Conservation (phyloP, 306 rosid species). For the Aeschynomene evenia region DNA sequence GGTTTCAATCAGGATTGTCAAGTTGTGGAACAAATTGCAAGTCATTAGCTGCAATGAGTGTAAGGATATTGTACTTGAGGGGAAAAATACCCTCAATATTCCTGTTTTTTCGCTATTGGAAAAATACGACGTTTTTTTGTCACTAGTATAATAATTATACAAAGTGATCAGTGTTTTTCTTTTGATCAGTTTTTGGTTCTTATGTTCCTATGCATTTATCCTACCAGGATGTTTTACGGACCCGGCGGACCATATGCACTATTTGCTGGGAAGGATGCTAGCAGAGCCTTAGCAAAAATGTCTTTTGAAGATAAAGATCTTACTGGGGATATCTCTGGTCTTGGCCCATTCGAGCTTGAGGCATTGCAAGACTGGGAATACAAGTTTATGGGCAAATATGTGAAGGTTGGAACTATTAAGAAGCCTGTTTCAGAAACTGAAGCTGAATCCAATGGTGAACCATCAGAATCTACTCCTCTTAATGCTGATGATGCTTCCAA, state of each 20-base stretch:
- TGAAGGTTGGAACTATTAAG: slow-evolving; percentile 70
- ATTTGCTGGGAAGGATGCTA: slow-evolving; percentile 91
- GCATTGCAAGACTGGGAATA: slow-evolving; percentile 95
- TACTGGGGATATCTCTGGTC: slow-evolving; percentile 77
- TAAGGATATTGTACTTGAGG: too few relatives aligned
- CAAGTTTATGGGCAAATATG: slow-evolving; percentile 87
- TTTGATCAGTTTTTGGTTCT: neutral
- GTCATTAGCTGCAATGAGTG: too few relatives aligned
- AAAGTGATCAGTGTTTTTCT: neutral
- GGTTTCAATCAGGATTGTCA: too few relatives aligned
- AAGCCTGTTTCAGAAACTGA: slow-evolving; percentile 43
- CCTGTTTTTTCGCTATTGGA: too few relatives aligned
- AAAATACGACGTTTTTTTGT: too few relatives aligned
- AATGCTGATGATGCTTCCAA: slow-evolving; percentile 34
- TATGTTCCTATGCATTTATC: neutral
- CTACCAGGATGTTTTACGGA: slow-evolving; percentile 84
- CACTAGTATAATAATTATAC: too few relatives aligned
- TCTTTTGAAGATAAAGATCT: slow-evolving; percentile 85
- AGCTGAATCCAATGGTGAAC: slow-evolving; percentile 44
- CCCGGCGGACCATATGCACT: slow-evolving; percentile 91
- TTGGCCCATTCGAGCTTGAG: slow-evolving; percentile 68
- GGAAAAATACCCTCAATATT: too few relatives aligned
- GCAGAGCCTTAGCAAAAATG: slow-evolving; percentile 95
- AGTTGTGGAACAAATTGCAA: too few relatives aligned
- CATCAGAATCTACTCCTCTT: slow-evolving; percentile 39